Percentiles rank a stretch among this genome's conserved stretches.
Conservation (phyloP, 345 rosid genomes). For the Populus pruinosa region DNA sequence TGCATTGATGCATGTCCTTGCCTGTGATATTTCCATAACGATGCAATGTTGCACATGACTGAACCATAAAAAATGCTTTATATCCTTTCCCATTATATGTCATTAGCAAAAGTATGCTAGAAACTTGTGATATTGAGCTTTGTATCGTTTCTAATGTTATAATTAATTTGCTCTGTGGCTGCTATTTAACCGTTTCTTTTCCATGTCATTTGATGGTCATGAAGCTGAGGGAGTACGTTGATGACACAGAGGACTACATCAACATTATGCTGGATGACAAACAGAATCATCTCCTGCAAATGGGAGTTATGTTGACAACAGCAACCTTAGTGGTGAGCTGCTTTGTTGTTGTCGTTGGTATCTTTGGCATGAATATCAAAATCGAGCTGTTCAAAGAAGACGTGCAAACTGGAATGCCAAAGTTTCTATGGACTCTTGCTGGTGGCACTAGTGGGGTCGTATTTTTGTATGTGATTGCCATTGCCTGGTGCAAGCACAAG, state of each 20-base stretch:
- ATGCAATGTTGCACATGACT: neutral
- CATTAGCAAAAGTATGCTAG: neutral
- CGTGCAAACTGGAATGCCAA: conserved; percentile 22
- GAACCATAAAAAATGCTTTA: neutral
- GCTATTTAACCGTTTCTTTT: neutral
- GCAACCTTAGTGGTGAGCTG: conserved; percentile 75
- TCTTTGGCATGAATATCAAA: conserved; percentile 70
- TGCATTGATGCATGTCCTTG: neutral
- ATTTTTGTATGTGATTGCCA: conserved; percentile 64
- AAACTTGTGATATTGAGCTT: neutral
- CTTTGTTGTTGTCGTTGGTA: conserved; percentile 64
- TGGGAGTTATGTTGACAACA: conserved; percentile 92
- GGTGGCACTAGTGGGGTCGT: conserved; percentile 60
- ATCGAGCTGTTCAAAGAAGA: conserved; percentile 48
- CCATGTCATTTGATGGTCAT: neutral
- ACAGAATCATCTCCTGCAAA: conserved; percentile 90
- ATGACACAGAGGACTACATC: conserved; percentile 92
- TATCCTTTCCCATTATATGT: too few species aligned
- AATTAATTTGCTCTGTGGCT: neutral
- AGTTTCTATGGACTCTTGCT: conserved; percentile 68
- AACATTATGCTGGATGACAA: conserved; percentile 96
- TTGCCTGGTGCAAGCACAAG: conserved; percentile 84
- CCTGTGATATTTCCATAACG: neutral
- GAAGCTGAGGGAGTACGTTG: conserved; percentile 90
- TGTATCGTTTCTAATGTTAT: neutral